phyloP scores from a whole-genome alignment of 2,329 filamentous ascomycete genomes.

The Microdochium nivale region DNA sequence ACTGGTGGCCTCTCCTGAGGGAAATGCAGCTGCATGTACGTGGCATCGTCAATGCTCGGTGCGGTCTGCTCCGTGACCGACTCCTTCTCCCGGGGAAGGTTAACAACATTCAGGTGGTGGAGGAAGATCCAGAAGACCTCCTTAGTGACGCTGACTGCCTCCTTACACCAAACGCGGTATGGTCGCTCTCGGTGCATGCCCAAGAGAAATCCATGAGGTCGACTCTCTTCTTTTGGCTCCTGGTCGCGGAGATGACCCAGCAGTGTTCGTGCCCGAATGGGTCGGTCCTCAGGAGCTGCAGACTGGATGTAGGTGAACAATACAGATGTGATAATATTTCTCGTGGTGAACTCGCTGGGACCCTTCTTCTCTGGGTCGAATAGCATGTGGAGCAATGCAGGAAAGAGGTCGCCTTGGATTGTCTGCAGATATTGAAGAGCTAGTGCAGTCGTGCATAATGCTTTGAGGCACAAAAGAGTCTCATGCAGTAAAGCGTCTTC shows the following conservation, averaged over 20 bases:
- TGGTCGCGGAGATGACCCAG: constrained; percentile 75
- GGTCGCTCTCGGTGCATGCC: constrained; percentile 82
- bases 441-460: constrained; percentile 81
- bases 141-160: constrained; percentile 86
- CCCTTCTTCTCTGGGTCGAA: constrained; percentile 99
- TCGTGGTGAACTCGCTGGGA: constrained; percentile 90
- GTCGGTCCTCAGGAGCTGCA: constrained; percentile 51
- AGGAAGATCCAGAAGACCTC: constrained; percentile 99
- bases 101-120: constrained; percentile 83
- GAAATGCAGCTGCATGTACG: constrained; percentile 65
- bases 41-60: constrained; percentile 31
- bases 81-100: constrained; percentile 42
- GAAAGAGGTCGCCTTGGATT: constrained; percentile 75
- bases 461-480: constrained; percentile 86
- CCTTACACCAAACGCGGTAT: constrained; percentile 90
- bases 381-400: constrained; percentile 76
- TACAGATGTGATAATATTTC: constrained; percentile 80
- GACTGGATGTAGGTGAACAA: constrained; percentile 81
- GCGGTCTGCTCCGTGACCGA: constrained; percentile 20
- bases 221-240: constrained; percentile 62
- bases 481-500: constrained; percentile 91
- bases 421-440: constrained; percentile 74
- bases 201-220: constrained; percentile 76
- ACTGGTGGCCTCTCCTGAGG: constrained; percentile 82
- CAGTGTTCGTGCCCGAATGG: constrained; percentile 62